Evolutionary conservation across 163 green algal species (phyloP).

Genomic region (Trebouxia gelatinosa): DNA sequence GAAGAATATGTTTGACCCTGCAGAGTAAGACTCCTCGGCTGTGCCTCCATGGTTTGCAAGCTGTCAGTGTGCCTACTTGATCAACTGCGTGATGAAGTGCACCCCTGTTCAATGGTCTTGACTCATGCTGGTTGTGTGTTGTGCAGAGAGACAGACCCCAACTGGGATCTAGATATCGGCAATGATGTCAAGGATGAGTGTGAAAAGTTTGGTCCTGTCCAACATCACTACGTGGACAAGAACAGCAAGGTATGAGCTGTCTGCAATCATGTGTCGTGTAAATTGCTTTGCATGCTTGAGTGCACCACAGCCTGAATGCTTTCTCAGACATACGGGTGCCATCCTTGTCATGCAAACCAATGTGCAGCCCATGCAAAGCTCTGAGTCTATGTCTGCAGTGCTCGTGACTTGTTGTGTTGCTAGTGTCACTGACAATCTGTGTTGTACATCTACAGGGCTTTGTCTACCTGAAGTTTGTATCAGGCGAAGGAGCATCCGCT

Average conservation of each 20-base stretch:
- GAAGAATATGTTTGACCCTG: slow-evolving; percentile 95
- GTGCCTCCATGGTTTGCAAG: too few relatives aligned
- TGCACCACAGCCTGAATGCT: too few relatives aligned
- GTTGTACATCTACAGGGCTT: slow-evolving; percentile 64
- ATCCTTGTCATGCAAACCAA: too few relatives aligned
- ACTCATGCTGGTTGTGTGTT: too few relatives aligned
- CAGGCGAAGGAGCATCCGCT: slow-evolving; percentile 52
- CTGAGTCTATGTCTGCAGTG: background rate
- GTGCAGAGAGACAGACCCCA: slow-evolving; percentile 71
- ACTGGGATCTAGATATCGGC: slow-evolving; percentile 92
- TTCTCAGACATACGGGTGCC: too few relatives aligned
- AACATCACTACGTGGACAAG: slow-evolving; percentile 87
- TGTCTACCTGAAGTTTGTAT: slow-evolving; percentile 90
- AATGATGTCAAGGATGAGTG: slow-evolving; percentile 92
- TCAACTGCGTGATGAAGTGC: background rate
- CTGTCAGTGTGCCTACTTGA: background rate
- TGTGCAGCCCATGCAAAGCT: background rate
- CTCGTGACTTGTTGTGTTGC: slow-evolving; percentile 7
- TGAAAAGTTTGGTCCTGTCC: slow-evolving; percentile 87
- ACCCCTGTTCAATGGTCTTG: background rate
- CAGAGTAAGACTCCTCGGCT: slow-evolving; percentile 45
- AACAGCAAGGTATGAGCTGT: slow-evolving; percentile 67
- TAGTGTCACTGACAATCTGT: background rate
- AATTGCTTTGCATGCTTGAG: background rate
- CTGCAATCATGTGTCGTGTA: background rate